A percentile compares a stretch with the other conserved stretches of the same genome.
Conservation (phyloP, 495 filamentous ascomycete genomes). For the Aspergillus wentii region DNA sequence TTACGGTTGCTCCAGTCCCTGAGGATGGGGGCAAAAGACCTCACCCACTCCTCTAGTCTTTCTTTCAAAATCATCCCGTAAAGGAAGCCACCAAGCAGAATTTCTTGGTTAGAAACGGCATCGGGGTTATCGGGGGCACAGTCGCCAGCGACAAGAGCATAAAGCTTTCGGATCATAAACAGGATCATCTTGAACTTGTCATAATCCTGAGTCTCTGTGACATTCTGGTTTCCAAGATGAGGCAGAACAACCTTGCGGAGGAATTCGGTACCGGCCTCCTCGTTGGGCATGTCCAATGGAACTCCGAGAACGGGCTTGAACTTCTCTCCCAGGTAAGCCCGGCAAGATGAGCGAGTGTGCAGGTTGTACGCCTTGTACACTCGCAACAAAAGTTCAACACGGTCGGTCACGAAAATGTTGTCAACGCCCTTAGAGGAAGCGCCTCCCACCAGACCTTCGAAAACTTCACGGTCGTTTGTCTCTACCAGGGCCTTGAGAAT, state of each 20-base stretch:
- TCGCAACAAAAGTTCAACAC: constrained; percentile 84
- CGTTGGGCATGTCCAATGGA: constrained; percentile 72
- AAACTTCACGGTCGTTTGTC: constrained; percentile 94
- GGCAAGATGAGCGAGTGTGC: constrained; percentile 70
- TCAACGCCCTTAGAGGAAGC: constrained; percentile 67
- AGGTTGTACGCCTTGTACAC: constrained; percentile 88
- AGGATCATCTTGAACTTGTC: constrained; percentile 94
- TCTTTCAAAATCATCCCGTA: constrained; percentile 97
- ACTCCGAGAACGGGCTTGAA: constrained; percentile 83
- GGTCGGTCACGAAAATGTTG: constrained; percentile 92
- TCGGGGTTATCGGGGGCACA: constrained; percentile 93
- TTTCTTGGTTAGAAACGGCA: constrained; percentile 90
- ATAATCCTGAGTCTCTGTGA: constrained; percentile 72
- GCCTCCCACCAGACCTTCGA: constrained; percentile 76
- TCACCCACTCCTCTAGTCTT: constrained; percentile 80
- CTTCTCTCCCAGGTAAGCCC: constrained; percentile 79
- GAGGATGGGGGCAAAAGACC: constrained; percentile 52
- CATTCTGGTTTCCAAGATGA: constrained; percentile 77
- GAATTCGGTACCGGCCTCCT: constrained; percentile 86
- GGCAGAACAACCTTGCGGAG: constrained; percentile 83
- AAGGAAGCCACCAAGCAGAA: constrained; percentile 85
- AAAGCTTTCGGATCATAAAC: constrained; percentile 95
- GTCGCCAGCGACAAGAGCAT: constrained; percentile 85
- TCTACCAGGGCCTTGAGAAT: constrained; percentile 90
- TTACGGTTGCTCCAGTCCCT: constrained; percentile 69